A percentile compares a stretch with the other conserved stretches of the same genome.
Conservation (phyloP, 129 eudicot species). For the Flaveria trinervia region DNA sequence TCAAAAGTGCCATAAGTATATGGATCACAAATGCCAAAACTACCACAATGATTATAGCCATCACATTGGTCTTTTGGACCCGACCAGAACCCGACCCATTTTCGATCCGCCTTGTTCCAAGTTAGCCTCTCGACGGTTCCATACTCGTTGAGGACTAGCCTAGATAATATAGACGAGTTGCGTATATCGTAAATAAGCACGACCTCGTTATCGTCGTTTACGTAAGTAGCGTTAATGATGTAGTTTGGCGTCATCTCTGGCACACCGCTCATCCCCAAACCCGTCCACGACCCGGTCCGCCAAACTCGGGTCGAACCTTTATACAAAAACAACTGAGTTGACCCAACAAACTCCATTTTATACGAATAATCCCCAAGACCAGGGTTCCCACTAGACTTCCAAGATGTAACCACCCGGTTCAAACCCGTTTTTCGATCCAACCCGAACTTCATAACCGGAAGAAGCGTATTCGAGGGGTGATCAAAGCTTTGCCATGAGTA, state of each 20-base stretch:
- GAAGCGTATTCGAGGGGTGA: conserved; percentile 43
- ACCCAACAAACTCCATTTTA: conserved; percentile 39
- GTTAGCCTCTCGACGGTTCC: conserved; percentile 34
- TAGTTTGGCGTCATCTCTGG: conserved; percentile 21
- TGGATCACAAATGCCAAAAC: conserved; percentile 40
- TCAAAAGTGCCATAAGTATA: conserved; percentile 24
- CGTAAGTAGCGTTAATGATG: conserved; percentile 22
- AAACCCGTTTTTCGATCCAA: conserved; percentile 42
- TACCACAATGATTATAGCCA: conserved; percentile 41
- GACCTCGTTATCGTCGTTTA: conserved; percentile 36
- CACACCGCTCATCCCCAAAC: conserved; percentile 41
- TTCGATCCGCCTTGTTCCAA: conserved; percentile 28
- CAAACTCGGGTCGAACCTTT: conserved; percentile 31
- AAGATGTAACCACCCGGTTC: conserved; percentile 35
- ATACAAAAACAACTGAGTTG: conserved; percentile 42
- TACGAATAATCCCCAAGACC: conserved; percentile 43
- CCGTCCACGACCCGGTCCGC: conserved; percentile 52
- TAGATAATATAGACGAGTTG: conserved; percentile 38
- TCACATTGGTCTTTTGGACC: conserved; percentile 49
- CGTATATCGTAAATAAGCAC: conserved; percentile 9
- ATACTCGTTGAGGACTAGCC: conserved; percentile 32
- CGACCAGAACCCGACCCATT: conserved; percentile 39
- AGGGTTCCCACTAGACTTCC: conserved; percentile 44
- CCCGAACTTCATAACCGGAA: conserved; percentile 49
- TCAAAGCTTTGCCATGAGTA: conserved; percentile 51